Evolutionary conservation across 2,329 filamentous ascomycete genomes (phyloP).

Genomic region (Byssochlamys sp.): DNA sequence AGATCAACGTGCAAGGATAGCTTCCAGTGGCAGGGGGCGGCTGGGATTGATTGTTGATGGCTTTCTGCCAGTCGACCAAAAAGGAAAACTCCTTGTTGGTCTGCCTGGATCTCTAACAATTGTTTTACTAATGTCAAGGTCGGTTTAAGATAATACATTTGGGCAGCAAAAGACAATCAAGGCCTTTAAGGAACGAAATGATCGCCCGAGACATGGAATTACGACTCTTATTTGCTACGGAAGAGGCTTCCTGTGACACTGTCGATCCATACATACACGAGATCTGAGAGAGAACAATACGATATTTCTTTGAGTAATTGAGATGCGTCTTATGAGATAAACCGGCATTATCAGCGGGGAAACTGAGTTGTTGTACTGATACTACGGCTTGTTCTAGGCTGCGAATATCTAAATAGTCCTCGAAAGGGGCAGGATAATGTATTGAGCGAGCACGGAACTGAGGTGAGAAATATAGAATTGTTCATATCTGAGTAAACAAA

Average conservation of each 20-base stretch:
- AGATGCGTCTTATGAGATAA: neutral
- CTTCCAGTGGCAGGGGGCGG: neutral
- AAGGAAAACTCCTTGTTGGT: no score
- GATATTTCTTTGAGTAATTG: neutral
- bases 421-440: no score
- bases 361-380: no score
- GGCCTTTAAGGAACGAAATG: neutral
- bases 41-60: neutral
- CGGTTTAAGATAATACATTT: neutral
- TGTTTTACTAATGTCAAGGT: neutral
- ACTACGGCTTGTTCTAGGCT: no score
- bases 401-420: no score
- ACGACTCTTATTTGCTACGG: neutral
- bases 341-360: no score
- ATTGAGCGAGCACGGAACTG: no score
- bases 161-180: neutral
- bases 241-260: neutral
- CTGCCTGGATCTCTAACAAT: no score
- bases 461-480: no score
- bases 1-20: neutral
- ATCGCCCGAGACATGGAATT: neutral
- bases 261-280: neutral
- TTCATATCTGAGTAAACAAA: no score
- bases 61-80: no score
- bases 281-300: neutral